Percentiles rank a stretch among this genome's conserved stretches.
phyloP scores from a whole-genome alignment of 2,329 filamentous ascomycete species.

The Aureobasidium leucospermi region DNA sequence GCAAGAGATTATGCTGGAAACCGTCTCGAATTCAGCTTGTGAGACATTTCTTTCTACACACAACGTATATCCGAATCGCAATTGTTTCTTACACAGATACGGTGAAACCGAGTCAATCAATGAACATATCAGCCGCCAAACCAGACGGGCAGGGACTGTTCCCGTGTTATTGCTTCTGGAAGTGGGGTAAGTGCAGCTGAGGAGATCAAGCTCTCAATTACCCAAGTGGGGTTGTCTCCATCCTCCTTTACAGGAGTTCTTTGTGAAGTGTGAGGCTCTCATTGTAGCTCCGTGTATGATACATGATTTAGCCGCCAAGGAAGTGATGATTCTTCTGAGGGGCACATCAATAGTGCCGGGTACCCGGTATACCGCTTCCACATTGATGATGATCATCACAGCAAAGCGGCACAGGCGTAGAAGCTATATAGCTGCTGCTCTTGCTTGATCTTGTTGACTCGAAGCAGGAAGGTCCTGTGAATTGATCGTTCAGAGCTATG shows the following conservation, averaged over 20 bases:
- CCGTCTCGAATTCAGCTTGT: slow-evolving; percentile 34
- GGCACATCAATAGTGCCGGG: neutral
- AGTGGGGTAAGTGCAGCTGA: neutral
- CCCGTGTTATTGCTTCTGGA: neutral
- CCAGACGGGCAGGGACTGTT: neutral
- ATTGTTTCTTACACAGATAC: too few species aligned
- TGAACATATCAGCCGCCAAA: neutral
- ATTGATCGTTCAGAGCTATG: neutral
- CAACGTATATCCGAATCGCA: too few species aligned
- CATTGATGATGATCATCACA: neutral
- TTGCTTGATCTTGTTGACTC: too few species aligned
- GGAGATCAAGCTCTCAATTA: too few species aligned
- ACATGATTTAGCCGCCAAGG: slow-evolving; percentile 1
- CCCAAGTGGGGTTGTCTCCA: neutral
- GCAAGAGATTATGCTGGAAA: slow-evolving; percentile 41
- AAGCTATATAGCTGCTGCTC: neutral
- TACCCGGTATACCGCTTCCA: neutral
- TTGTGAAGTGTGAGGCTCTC: neutral
- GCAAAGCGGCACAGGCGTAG: too few species aligned
- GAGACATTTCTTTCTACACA: neutral
- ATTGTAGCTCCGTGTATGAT: neutral
- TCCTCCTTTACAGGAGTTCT: neutral
- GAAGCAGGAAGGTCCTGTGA: too few species aligned
- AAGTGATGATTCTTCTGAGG: neutral
- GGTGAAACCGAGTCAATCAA: neutral